Conservation (phyloP, 139 green algal genomes). For the Picochlorum costavermella region DNA sequence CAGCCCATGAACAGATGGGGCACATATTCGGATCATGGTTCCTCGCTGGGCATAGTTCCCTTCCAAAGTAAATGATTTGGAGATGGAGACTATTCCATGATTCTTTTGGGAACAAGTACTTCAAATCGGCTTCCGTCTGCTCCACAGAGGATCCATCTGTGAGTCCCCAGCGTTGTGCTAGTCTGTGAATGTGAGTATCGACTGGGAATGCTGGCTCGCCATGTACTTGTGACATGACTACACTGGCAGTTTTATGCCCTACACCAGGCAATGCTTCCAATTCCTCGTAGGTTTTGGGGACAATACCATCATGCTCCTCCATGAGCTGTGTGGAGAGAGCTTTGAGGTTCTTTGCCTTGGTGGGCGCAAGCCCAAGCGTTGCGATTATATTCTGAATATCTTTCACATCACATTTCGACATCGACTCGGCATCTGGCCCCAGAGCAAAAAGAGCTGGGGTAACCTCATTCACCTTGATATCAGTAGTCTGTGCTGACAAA, state of each 20-base stretch:
- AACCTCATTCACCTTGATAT: slow-evolving; percentile 69
- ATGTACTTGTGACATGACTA: slow-evolving; percentile 5
- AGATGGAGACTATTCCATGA: slow-evolving; percentile 50
- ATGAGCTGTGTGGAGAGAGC: slow-evolving; percentile 45
- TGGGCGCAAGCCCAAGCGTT: slow-evolving; percentile 70
- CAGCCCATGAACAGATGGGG: slow-evolving; percentile 76
- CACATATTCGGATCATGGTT: slow-evolving; percentile 55
- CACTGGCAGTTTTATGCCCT: slow-evolving; percentile 72
- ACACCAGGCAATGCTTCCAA: slow-evolving; percentile 73
- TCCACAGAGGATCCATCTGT: slow-evolving; percentile 63
- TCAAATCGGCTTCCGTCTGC: slow-evolving; percentile 75
- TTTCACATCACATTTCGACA: slow-evolving; percentile 33
- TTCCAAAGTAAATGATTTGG: slow-evolving; percentile 75
- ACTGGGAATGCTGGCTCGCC: slow-evolving; percentile 69
- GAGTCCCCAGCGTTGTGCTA: slow-evolving; percentile 58
- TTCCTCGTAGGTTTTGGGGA: slow-evolving; percentile 61
- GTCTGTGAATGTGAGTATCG: slow-evolving; percentile 85
- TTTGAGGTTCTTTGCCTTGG: slow-evolving; percentile 74
- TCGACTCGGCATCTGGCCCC: slow-evolving; percentile 42
- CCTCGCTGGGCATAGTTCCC: slow-evolving; percentile 70
- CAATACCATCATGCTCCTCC: slow-evolving; percentile 50
- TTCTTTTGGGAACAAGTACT: slow-evolving; percentile 46
- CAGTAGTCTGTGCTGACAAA: slow-evolving; percentile 64
- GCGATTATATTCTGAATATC: slow-evolving; percentile 55
- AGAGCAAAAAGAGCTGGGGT: slow-evolving; percentile 55